phyloP scores from a whole-genome alignment of 495 filamentous ascomycete genomes.

The Pyrenula aspistea region DNA sequence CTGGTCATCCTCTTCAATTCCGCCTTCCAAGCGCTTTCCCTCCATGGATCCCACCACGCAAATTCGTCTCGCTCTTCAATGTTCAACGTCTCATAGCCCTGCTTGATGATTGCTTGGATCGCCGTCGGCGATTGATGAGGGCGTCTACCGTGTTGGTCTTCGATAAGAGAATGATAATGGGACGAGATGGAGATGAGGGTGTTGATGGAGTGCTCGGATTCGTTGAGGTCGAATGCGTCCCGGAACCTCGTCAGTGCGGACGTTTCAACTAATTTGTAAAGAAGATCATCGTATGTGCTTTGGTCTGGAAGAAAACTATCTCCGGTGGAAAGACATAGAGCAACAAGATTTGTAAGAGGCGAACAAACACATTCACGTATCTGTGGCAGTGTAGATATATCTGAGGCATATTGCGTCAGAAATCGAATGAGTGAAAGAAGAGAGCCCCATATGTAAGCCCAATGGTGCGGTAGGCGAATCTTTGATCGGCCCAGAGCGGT shows the following conservation, averaged over 20 bases:
- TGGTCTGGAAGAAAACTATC: slow-evolving; percentile 89
- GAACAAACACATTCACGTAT: slow-evolving; percentile 37
- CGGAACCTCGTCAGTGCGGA: slow-evolving; percentile 69
- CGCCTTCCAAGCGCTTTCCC: slow-evolving; percentile 51
- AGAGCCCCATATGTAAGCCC: slow-evolving; percentile 88
- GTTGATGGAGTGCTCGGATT: slow-evolving; percentile 39
- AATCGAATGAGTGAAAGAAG: slow-evolving; percentile 85
- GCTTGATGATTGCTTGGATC: slow-evolving; percentile 83
- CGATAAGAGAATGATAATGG: slow-evolving; percentile 77
- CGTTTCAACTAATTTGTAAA: slow-evolving; percentile 94
- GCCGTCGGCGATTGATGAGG: slow-evolving; percentile 57
- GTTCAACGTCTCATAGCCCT: slow-evolving; percentile 86
- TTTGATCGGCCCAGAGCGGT: slow-evolving; percentile 73
- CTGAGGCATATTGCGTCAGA: slow-evolving; percentile 69
- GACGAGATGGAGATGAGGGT: slow-evolving; percentile 73
- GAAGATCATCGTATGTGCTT: slow-evolving; percentile 84
- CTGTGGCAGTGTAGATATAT: slow-evolving; percentile 51
- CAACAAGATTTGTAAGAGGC: slow-evolving; percentile 66
- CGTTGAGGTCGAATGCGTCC: slow-evolving; percentile 42
- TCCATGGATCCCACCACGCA: slow-evolving; percentile 60
- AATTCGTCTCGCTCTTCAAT: slow-evolving; percentile 76
- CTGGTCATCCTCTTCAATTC: slow-evolving; percentile 79
- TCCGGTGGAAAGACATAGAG: slow-evolving; percentile 72
- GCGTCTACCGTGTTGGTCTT: slow-evolving; percentile 39
- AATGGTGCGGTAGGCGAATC: slow-evolving; percentile 75